These are phyloP conservation scores for Boechera divaricarpa DNA, from an alignment of 345 rosid species.

Conservation along the genomic window DNA sequence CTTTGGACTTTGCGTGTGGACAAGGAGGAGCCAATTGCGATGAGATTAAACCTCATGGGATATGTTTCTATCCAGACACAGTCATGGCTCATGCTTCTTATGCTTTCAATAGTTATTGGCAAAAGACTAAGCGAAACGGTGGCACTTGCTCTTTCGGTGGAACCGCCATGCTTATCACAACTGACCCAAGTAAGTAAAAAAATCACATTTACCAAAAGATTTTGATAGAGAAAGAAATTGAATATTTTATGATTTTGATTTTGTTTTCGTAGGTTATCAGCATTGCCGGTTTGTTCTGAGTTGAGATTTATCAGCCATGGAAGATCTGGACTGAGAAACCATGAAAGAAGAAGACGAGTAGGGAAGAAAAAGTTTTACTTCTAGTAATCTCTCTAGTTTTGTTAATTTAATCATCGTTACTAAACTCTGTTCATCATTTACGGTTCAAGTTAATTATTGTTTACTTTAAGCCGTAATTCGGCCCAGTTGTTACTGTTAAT, in stretches of 20 bases:
- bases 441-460: not conserved
- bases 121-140: constrained; percentile 64
- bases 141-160: constrained; percentile 76
- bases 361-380: not conserved
- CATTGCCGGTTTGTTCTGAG: constrained; percentile 62
- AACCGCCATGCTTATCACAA: constrained; percentile 72
- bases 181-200: constrained; percentile 62
- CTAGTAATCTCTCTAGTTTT: not conserved
- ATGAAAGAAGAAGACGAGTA: constrained; percentile 3
- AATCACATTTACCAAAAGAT: not conserved
- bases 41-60: constrained; percentile 61
- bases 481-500: not conserved
- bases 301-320: constrained; percentile 40
- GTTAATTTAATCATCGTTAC: constrained; percentile 15
- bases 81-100: constrained; percentile 73
- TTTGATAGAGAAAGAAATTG: not conserved
- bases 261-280: constrained; percentile 63
- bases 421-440: constrained; percentile 7
- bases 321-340: not conserved
- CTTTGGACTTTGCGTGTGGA: constrained; percentile 78
- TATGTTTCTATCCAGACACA: constrained; percentile 66
- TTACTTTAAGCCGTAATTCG: not conserved
- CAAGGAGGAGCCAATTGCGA: constrained; percentile 69
- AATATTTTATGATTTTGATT: not conserved
- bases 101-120: constrained; percentile 81